These are phyloP conservation scores for Fusarium lyarnte DNA, from an alignment of 2,329 filamentous ascomycete species.

Conservation along the genomic window DNA sequence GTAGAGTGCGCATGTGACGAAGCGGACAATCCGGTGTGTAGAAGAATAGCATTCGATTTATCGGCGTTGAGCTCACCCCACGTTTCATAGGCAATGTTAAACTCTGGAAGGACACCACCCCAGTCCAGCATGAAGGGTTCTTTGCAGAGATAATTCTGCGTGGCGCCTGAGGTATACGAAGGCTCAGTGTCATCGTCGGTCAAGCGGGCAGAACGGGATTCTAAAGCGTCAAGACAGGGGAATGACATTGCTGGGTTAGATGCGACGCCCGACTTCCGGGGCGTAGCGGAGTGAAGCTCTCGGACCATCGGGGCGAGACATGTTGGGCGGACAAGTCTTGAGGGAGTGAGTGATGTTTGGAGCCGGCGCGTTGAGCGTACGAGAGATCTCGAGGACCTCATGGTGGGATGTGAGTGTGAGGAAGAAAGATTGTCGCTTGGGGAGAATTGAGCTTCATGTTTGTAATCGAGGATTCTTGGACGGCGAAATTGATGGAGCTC, in stretches of 20 bases:
- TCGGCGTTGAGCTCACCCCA: conserved; percentile 86
- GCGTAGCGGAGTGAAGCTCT: conserved; percentile 34
- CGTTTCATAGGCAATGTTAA: conserved; percentile 90
- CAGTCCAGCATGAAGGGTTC: conserved; percentile 88
- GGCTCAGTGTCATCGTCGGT: conserved; percentile 82
- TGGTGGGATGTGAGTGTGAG: conserved; percentile 12
- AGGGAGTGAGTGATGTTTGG: neutral
- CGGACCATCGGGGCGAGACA: conserved; percentile 20
- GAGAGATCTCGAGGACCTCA: conserved; percentile 39
- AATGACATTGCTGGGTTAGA: conserved; percentile 90
- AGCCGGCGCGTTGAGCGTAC: conserved; percentile 33
- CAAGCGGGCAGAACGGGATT: conserved; percentile 79
- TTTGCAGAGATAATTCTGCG: conserved; percentile 77
- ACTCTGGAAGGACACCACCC: conserved; percentile 90
- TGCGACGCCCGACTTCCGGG: conserved; percentile 50
- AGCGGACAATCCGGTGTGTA: conserved; percentile 95
- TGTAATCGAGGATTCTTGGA: conserved; percentile 34
- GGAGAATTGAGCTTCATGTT: conserved; percentile 33
- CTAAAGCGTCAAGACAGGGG: conserved; percentile 87
- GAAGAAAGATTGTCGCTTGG: neutral
- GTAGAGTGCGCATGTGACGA: conserved; percentile 97
- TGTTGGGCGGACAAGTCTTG: neutral
- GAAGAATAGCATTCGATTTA: conserved; percentile 86
- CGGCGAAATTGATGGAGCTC: conserved; percentile 24
- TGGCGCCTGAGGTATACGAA: conserved; percentile 90